Evolutionary conservation across 2,329 filamentous ascomycete species (phyloP).

Genomic region (Botryotinia globosa): DNA sequence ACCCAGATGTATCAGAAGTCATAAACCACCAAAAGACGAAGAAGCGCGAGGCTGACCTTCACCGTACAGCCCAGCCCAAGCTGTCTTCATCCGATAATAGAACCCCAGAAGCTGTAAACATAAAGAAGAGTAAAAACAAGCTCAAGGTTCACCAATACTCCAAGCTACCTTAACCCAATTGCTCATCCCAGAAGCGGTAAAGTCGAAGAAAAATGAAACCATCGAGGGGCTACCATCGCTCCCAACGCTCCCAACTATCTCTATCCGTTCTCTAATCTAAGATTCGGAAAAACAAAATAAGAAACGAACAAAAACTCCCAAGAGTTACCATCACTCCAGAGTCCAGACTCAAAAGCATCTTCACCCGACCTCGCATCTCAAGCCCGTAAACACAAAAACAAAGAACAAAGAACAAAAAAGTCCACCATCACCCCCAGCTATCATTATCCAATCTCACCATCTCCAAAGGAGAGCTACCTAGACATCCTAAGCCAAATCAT

Average conservation of each 20-base stretch:
- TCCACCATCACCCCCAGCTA: background rate
- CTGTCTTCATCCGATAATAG: background rate
- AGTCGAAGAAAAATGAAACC: background rate
- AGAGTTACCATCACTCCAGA: background rate
- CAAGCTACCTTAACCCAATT: background rate
- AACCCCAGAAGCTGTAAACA: background rate
- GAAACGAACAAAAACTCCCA: background rate
- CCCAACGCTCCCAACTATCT: background rate
- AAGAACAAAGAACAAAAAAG: background rate
- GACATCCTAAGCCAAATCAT: background rate
- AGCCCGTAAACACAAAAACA: background rate
- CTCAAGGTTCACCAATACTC: no score
- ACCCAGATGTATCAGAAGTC: background rate
- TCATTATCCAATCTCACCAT: background rate
- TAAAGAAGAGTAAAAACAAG: background rate
- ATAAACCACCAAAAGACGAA: background rate
- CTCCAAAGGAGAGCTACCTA: background rate
- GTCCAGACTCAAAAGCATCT: background rate
- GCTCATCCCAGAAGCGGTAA: background rate
- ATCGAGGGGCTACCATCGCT: background rate
- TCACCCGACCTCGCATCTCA: background rate
- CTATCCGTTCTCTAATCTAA: background rate
- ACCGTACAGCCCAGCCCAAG: background rate
- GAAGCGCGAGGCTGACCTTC: rapidly evolving
- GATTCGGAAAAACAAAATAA: background rate